These are phyloP conservation scores for Jimgerdemannia flammicorona DNA, from an alignment of 192 early-diverging fungal genomes.

Conservation along the genomic window DNA sequence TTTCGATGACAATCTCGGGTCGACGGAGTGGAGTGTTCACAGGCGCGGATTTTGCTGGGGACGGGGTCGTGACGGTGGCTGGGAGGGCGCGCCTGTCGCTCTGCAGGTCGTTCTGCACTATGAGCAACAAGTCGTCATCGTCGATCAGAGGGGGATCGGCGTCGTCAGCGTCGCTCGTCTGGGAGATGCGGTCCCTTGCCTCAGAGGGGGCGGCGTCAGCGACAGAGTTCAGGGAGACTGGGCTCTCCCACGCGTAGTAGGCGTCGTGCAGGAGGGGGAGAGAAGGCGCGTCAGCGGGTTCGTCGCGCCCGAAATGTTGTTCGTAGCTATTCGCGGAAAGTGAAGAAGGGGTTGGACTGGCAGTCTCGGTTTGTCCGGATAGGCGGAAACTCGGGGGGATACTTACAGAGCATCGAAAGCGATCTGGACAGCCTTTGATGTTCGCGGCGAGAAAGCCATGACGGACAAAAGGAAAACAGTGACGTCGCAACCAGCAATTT, in stretches of 20 bases:
- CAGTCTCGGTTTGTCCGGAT: not conserved
- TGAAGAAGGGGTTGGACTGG: not conserved
- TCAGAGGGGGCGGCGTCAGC: not conserved
- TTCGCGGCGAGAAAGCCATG: not conserved
- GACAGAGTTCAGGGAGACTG: not conserved
- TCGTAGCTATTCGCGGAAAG: not conserved
- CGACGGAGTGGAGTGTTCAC: too few relatives aligned
- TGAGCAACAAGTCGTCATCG: not conserved
- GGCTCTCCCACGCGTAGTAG: not conserved
- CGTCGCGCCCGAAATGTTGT: not conserved
- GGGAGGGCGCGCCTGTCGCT: not conserved
- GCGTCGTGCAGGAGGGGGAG: not conserved
- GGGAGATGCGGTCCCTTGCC: not conserved
- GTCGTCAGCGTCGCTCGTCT: not conserved
- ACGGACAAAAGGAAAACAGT: too few relatives aligned
- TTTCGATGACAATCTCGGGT: too few relatives aligned
- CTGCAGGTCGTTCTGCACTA: not conserved
- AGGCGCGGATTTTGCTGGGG: too few relatives aligned
- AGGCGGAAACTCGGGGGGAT: not conserved
- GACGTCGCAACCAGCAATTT: too few relatives aligned
- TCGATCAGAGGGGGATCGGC: not conserved
- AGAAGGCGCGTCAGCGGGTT: not conserved
- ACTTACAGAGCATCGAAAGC: not conserved
- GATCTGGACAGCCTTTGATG: not conserved
- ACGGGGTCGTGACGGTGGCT: too few relatives aligned